phyloP scores from a whole-genome alignment of 2,329 filamentous ascomycete species.

The Parafenestella ontariensis region DNA sequence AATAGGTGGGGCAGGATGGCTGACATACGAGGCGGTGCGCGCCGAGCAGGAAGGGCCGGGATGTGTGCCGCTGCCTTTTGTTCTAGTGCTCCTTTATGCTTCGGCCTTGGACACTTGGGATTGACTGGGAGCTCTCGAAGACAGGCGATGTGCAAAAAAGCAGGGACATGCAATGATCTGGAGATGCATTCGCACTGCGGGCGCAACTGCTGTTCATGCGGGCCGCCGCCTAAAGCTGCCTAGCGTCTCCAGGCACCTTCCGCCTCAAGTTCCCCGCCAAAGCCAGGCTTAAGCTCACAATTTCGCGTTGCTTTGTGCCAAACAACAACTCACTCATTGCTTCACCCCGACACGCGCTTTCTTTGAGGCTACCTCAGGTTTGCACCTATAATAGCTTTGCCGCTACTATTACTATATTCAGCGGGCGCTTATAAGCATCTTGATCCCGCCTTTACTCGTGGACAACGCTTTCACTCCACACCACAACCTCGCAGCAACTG shows the following conservation, averaged over 20 bases:
- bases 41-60: slow-evolving; percentile 32
- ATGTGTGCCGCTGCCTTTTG: slow-evolving; percentile 21
- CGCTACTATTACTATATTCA: background rate
- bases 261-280: slow-evolving; percentile 32
- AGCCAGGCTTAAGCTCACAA: slow-evolving; percentile 28
- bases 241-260: slow-evolving; percentile 29
- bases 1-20: slow-evolving; percentile 39
- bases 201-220: slow-evolving; percentile 31
- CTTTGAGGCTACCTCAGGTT: background rate
- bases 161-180: slow-evolving; percentile 9
- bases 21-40: slow-evolving; percentile 33
- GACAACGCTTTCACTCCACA: slow-evolving; percentile 3
- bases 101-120: background rate
- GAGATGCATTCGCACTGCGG: slow-evolving; percentile 15
- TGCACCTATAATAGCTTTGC: background rate
- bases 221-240: slow-evolving; percentile 27
- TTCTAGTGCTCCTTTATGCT: background rate
- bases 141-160: background rate
- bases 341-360: slow-evolving; percentile 1
- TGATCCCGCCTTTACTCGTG: background rate
- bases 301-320: slow-evolving; percentile 20
- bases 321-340: slow-evolving; percentile 9
- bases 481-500: background rate
- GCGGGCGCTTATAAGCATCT: background rate
- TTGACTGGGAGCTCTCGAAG: background rate